Base-by-base conservation (phyloP, 2,329 filamentous ascomycete genomes). In the Apiospora hydei region DNA sequence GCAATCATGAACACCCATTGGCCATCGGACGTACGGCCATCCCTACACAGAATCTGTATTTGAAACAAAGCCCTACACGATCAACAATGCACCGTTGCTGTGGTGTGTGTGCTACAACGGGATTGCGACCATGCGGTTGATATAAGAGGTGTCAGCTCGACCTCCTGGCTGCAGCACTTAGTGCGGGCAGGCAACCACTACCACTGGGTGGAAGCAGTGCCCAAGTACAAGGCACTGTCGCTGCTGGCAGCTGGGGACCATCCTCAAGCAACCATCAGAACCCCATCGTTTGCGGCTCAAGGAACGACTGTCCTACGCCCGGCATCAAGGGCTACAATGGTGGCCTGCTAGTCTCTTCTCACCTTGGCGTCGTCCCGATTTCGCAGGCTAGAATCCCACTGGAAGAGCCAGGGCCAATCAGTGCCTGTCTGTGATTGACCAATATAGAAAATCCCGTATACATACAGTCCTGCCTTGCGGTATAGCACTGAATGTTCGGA, bases 31-130 rank as follows among this genome's bases (percentile, higher is more conserved):
- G 8, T 41, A 64, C 53, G 5, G 30, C 30, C 53, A 38, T 64
- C 53, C 53, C 30, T 38, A 64, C 51, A 8, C 53, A 38, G 30
- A n/a, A n/a, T 38, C 26, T 64, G 53, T 64, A 64, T 41, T 38
- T 64, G 53, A 64, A 64, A 64, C 53, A 38, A n/a, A 64, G n/a
- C 30, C 53, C 53, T 64, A 38, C 53, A 41, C 21, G 53, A 64
- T 64, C 53, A 64, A 38, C 53, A 38, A 64, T 64, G 53, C 53
- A 64, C 53, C 30, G 53, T 38, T 38, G 53, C 30, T 38, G 51
- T 57, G 26, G 16, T 61, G 53, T 34, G 38, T 38, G 26, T 34
- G 30, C 26, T 34, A 16, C 6, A 26, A 61, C 2, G 26, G 53
- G 26, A 34, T 21, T 61, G 18, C 30, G 30, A 18, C 51, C 30